Percentiles rank a stretch among this genome's conserved stretches.
These are phyloP conservation scores for Zygotorulaspora danielsina DNA, from an alignment of 805 yeast genomes.

Conservation along the genomic window DNA sequence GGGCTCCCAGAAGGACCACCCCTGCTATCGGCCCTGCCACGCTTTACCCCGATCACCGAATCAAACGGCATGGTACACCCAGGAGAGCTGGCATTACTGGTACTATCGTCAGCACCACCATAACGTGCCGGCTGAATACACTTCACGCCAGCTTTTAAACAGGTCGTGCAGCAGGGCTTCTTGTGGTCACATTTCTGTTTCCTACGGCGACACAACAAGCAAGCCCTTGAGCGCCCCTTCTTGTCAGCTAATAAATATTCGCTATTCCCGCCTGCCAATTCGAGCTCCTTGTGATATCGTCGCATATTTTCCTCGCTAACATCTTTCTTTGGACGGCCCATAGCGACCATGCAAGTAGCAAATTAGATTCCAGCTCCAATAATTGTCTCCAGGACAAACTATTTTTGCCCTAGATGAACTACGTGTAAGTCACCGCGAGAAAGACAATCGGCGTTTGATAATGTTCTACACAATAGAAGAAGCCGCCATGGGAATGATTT, in stretches of 20 bases:
- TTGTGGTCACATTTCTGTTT: constrained; percentile 65
- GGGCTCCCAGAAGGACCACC: not conserved
- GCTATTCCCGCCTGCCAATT: constrained; percentile 33
- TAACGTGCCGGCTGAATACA: constrained; percentile 65
- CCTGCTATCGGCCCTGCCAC: not conserved
- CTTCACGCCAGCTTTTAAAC: constrained; percentile 56
- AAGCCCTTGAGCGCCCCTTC: constrained; percentile 54
- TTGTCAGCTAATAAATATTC: constrained; percentile 39
- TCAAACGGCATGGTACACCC: not conserved
- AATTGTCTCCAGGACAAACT: not conserved
- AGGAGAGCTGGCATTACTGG: not conserved
- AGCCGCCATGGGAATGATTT: no score
- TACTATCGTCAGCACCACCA: constrained; percentile 21
- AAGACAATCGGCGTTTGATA: no score
- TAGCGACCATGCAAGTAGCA: constrained; percentile 8
- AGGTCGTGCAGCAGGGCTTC: constrained; percentile 60
- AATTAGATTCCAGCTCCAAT: not conserved
- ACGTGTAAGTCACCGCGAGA: not conserved
- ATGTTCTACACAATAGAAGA: no score
- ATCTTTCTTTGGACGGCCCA: constrained; percentile 38
- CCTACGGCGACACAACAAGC: constrained; percentile 52
- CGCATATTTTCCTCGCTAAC: constrained; percentile 36
- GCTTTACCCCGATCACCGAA: not conserved
- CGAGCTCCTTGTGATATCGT: constrained; percentile 33
- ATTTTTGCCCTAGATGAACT: not conserved